Evolutionary conservation across 2,329 filamentous ascomycete species (phyloP).

Genomic region (Microsporum canis): DNA sequence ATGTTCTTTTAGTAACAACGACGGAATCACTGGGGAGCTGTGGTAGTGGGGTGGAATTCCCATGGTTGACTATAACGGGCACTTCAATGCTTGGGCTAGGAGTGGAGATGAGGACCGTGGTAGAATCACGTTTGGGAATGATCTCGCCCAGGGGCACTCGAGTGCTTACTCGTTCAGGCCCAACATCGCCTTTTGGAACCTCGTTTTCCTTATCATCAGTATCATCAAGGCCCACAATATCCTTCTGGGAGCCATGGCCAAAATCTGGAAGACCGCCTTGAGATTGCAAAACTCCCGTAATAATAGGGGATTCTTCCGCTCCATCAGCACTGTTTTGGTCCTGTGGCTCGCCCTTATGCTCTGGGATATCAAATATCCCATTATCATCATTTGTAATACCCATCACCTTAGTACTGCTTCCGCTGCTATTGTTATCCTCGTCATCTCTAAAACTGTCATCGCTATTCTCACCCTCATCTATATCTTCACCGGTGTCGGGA

Average conservation of each 20-base stretch:
- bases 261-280: not conserved
- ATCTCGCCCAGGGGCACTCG: not conserved
- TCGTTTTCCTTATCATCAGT: conserved; percentile 4
- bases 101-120: not conserved
- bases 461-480: not conserved
- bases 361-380: not conserved
- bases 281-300: not conserved
- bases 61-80: not conserved
- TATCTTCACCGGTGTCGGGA: conserved; percentile 4
- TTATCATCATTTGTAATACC: not conserved
- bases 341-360: not conserved
- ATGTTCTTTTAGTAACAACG: not conserved
- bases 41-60: not conserved
- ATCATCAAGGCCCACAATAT: not conserved
- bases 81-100: not conserved
- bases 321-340: not conserved
- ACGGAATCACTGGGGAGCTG: not conserved
- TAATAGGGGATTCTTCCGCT: not conserved
- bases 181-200: not conserved
- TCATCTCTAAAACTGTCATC: not conserved
- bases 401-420: not conserved
- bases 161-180: not conserved
- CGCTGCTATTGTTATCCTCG: not conserved
- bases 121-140: not conserved
- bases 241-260: not conserved